Evolutionary conservation across 345 rosid species (phyloP), one percentile per base, ranked within the genome.

Genomic region (Citrus medica): DNA sequence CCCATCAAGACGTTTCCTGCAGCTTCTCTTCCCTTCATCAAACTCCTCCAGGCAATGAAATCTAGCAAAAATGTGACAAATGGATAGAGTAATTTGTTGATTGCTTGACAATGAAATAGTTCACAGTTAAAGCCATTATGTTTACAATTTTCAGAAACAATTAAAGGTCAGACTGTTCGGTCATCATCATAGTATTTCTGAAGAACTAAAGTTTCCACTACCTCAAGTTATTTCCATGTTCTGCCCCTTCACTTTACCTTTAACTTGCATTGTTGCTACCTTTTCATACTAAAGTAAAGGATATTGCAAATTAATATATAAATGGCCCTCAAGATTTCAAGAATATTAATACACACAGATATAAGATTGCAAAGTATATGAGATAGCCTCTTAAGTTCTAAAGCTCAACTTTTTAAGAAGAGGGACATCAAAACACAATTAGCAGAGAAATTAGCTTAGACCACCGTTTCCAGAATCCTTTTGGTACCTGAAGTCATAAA

Each of bases 1-100:
- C 48, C 91, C 91, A 58, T 86, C 91, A 22, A 88, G 89, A 22
- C 89, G 91, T 76, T 85, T 88, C 81, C 91, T 84, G 86, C 91
- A 88, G 72, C 91, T 88, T 82, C 91, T 78, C 79, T 86, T 88
- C 61, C 91, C 89, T 78, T 88, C 91, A 35, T 88, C 91, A 80
- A 88, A 88, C 65, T 86, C 89, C 81, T 88, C 91, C 74, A 86
- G 78, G 42, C 85, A 78, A 83, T 86, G 91, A 81, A 88, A 86
- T 82, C 91, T 88, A 69, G 7, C 25, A 42, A 58, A 59, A 51
- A 27, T 53, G 25, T 38, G 55, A 58, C 25, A 10, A 78, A 61
- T 69, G 7, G 79, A 25, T 37, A 9, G 27, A 67, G 71, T 32
- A 69, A 32, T 59, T 48, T 73, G 12, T 25, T 9, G 58, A 28